Conservation (phyloP, 108 stramenopile species). For the Fistulifera solaris region DNA sequence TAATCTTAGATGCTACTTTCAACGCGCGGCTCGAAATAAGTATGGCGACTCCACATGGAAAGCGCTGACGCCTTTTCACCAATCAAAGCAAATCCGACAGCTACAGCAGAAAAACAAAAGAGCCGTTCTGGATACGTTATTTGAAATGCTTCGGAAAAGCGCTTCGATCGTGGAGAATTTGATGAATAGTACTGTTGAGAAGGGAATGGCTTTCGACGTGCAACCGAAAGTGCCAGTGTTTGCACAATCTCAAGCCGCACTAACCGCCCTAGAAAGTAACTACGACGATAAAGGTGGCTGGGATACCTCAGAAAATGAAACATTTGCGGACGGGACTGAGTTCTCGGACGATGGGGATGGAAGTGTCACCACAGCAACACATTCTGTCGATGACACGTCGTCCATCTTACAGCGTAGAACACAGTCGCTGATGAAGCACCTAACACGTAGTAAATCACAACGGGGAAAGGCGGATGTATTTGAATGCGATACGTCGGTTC, state of each 20-base stretch:
- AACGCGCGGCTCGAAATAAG: neutral
- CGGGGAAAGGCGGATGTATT: neutral
- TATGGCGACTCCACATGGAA: slow-evolving; percentile 1
- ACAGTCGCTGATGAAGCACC: slow-evolving; percentile 1
- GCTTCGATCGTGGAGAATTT: neutral
- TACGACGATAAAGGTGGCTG: neutral
- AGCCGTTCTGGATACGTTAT: neutral
- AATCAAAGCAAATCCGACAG: neutral
- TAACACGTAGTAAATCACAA: neutral
- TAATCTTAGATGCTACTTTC: neutral
- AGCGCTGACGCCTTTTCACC: neutral
- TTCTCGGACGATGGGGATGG: neutral
- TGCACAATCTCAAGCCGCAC: neutral
- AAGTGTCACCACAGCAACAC: neutral
- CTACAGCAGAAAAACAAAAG: neutral
- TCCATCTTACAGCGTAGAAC: neutral
- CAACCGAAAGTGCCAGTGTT: neutral
- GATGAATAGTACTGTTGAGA: neutral
- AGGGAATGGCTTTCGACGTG: neutral
- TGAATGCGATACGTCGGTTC: slow-evolving; percentile 10
- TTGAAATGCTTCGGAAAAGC: slow-evolving; percentile 12
- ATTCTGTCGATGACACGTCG: neutral
- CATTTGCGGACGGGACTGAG: neutral
- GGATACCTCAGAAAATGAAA: neutral
- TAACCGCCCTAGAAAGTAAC: neutral